Percentiles rank a stretch among this genome's conserved stretches.
These are phyloP conservation scores for Filobasidium wieringae DNA, from an alignment of 768 basidiomycete genomes.

Conservation along the genomic window DNA sequence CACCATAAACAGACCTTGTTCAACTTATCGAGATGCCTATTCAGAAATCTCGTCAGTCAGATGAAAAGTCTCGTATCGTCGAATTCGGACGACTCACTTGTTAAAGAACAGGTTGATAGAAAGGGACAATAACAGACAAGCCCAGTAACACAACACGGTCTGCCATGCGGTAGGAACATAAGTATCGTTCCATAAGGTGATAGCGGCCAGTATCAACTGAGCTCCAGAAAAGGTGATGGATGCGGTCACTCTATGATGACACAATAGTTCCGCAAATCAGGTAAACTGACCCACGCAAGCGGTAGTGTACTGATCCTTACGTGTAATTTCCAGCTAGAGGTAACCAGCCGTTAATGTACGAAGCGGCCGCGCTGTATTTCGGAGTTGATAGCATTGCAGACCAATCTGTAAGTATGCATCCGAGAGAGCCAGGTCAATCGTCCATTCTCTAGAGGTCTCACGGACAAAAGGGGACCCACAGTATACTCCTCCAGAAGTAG, in stretches of 20 bases:
- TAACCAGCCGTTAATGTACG: conserved; percentile 61
- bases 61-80: conserved; percentile 43
- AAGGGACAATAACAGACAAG: conserved; percentile 45
- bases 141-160: conserved; percentile 51
- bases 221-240: conserved; percentile 57
- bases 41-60: conserved; percentile 5
- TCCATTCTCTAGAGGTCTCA: no score
- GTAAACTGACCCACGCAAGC: not conserved
- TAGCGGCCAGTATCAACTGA: conserved; percentile 52
- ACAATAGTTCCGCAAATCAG: not conserved
- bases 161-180: conserved; percentile 54
- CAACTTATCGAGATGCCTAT: conserved; percentile 17
- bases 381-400: conserved; percentile 52
- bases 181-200: conserved; percentile 49
- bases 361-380: conserved; percentile 45
- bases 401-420: conserved; percentile 42
- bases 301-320: conserved; percentile 13
- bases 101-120: conserved; percentile 52
- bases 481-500: conserved; percentile 33
- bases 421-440: no score
- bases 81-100: conserved; percentile 34
- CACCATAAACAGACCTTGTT: conserved; percentile 53
- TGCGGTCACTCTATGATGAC: conserved; percentile 42
- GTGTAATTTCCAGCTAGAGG: conserved; percentile 61
- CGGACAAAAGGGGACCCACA: conserved; percentile 13